phyloP scores from a whole-genome alignment of 768 basidiomycete genomes.

The Russula virescens region DNA sequence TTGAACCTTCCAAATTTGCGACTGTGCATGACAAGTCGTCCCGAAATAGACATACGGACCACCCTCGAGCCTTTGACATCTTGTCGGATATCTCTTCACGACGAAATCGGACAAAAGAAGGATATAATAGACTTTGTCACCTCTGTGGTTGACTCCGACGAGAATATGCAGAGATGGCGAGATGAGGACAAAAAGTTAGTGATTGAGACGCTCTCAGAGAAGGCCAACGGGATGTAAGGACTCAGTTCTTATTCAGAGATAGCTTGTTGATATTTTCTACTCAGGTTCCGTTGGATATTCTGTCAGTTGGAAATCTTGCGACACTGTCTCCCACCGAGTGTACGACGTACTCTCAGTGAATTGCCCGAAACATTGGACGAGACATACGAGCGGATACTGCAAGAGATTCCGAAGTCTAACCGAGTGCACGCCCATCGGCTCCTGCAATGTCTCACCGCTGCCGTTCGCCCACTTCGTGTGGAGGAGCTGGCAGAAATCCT shows the following conservation, averaged over 20 bases:
- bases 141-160: not conserved
- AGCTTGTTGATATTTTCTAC: not conserved
- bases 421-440: not conserved
- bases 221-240: constrained; percentile 1
- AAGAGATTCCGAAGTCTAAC: not conserved
- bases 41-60: not conserved
- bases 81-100: not conserved
- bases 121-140: not conserved
- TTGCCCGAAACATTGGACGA: not conserved
- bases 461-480: not conserved
- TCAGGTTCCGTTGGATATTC: not conserved
- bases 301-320: not conserved
- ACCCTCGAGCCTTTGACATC: not conserved
- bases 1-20: not conserved
- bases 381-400: not conserved
- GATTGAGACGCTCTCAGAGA: not conserved
- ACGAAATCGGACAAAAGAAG: not conserved
- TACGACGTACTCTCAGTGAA: not conserved
- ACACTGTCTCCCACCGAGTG: not conserved
- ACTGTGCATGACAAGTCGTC: not conserved
- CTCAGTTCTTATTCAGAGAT: not conserved
- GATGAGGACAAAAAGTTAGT: not conserved
- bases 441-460: not conserved
- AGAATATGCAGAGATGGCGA: not conserved
- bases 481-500: not conserved